phyloP scores from a whole-genome alignment of 352 stramenopile genomes.

The Globisporangium canariense region DNA sequence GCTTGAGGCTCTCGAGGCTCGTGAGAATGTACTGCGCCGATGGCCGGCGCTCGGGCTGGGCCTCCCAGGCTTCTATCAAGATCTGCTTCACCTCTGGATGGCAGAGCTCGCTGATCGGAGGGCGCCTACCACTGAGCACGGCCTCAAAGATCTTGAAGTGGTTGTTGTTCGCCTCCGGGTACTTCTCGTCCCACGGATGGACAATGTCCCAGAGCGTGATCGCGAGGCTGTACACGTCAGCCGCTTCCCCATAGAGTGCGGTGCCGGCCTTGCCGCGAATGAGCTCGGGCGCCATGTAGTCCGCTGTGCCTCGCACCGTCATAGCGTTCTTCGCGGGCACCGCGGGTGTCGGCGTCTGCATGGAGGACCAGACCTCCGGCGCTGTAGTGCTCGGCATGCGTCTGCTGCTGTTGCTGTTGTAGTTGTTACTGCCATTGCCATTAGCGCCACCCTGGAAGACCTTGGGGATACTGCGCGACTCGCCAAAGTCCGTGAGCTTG shows the following conservation, averaged over 20 bases:
- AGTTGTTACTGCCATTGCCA: constrained; percentile 1
- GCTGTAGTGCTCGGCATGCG: not conserved
- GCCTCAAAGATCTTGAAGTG: constrained; percentile 69
- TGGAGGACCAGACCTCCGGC: constrained; percentile 11
- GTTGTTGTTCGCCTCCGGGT: constrained; percentile 49
- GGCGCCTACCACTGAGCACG: constrained; percentile 56
- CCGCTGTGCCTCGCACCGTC: constrained; percentile 71
- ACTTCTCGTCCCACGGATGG: constrained; percentile 62
- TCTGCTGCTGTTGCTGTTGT: constrained; percentile 6
- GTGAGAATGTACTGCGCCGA: constrained; percentile 47
- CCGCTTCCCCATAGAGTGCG: constrained; percentile 63
- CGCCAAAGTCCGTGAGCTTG: constrained; percentile 69
- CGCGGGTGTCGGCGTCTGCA: constrained; percentile 5
- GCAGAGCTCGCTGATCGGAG: constrained; percentile 30
- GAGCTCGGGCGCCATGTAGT: constrained; percentile 83
- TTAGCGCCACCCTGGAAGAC: constrained; percentile 33
- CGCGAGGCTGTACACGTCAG: constrained; percentile 67
- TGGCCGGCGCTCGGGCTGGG: constrained; percentile 42
- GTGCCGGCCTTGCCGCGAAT: constrained; percentile 70
- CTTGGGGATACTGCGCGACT: constrained; percentile 26
- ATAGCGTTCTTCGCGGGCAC: constrained; percentile 24
- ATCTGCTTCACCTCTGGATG: constrained; percentile 44
- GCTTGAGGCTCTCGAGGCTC: constrained; percentile 45
- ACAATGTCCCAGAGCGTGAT: constrained; percentile 83
- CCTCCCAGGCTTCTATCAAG: constrained; percentile 48